Evolutionary conservation across 2,329 filamentous ascomycete genomes (phyloP).

Genomic region (Aspergillus pseudotamarii): DNA sequence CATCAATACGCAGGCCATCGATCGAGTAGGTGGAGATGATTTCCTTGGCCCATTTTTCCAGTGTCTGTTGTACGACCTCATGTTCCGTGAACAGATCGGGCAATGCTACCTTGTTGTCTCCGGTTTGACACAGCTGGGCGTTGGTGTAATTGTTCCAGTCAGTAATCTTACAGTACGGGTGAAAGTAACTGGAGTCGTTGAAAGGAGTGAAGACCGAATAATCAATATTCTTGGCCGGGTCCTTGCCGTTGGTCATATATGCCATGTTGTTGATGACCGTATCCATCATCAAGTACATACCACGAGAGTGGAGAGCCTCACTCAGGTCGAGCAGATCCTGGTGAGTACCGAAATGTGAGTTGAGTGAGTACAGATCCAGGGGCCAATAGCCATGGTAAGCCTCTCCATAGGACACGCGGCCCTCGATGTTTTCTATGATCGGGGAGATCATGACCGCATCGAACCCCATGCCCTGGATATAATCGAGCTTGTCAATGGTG

Average conservation of each 20-base stretch:
- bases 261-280: constrained; percentile 45
- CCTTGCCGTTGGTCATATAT: constrained; percentile 9
- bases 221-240: constrained; percentile 15
- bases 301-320: constrained; percentile 44
- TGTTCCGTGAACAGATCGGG: constrained; percentile 52
- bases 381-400: constrained; percentile 54
- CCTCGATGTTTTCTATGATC: constrained; percentile 38
- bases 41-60: constrained; percentile 44
- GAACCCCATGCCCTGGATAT: constrained; percentile 51
- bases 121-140: constrained; percentile 41
- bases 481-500: constrained; percentile 55
- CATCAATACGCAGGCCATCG: constrained; percentile 56
- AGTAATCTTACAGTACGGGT: constrained; percentile 21
- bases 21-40: constrained; percentile 48
- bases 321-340: constrained; percentile 48
- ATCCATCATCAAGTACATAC: constrained; percentile 55
- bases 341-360: constrained; percentile 50
- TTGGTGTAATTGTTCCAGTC: constrained; percentile 15
- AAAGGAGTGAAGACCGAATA: constrained; percentile 24
- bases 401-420: constrained; percentile 38
- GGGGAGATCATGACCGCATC: constrained; percentile 43
- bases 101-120: constrained; percentile 50
- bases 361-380: constrained; percentile 48
- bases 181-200: constrained; percentile 23
- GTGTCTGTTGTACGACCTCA: constrained; percentile 37